phyloP scores from a whole-genome alignment of 208 protist genomes.

The Angomonas deanei region DNA sequence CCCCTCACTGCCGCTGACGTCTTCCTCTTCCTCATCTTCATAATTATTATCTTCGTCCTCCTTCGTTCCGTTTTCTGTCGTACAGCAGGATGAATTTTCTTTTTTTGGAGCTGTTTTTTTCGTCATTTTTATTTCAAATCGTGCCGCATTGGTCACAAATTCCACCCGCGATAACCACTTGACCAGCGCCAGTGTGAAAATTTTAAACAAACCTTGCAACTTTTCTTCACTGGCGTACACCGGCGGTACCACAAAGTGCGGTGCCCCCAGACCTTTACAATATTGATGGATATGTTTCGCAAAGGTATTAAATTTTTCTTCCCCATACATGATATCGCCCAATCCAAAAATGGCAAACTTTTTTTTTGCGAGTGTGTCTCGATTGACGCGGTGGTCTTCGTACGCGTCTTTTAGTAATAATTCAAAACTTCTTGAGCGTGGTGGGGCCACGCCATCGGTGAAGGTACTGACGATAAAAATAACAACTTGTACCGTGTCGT shows the following conservation, averaged over 20 bases:
- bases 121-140: background rate
- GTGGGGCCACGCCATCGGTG: constrained; percentile 66
- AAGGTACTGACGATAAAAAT: constrained; percentile 78
- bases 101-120: no score
- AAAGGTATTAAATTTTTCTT: constrained; percentile 70
- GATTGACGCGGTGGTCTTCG: constrained; percentile 75
- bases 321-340: constrained; percentile 81
- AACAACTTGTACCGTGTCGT: constrained; percentile 21
- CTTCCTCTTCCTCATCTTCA: constrained; percentile 17
- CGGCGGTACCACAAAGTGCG: constrained; percentile 60
- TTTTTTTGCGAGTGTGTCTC: constrained; percentile 43
- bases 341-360: constrained; percentile 86
- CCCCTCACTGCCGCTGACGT: constrained; percentile 11
- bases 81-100: no score
- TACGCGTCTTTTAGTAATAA: constrained; percentile 66
- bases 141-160: constrained; percentile 19
- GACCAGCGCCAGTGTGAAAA: constrained; percentile 50
- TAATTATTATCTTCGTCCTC: background rate
- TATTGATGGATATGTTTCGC: constrained; percentile 67
- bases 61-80: background rate
- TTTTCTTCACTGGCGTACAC: constrained; percentile 74
- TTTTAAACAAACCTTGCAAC: constrained; percentile 38
- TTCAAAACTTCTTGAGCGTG: constrained; percentile 57
- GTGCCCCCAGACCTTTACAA: constrained; percentile 66
- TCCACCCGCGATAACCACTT: constrained; percentile 54